A percentile compares a stretch with the other conserved stretches of the same genome.
Evolutionary conservation across 2,329 filamentous ascomycete species (phyloP).

Genomic region (Colletotrichum sublineola): DNA sequence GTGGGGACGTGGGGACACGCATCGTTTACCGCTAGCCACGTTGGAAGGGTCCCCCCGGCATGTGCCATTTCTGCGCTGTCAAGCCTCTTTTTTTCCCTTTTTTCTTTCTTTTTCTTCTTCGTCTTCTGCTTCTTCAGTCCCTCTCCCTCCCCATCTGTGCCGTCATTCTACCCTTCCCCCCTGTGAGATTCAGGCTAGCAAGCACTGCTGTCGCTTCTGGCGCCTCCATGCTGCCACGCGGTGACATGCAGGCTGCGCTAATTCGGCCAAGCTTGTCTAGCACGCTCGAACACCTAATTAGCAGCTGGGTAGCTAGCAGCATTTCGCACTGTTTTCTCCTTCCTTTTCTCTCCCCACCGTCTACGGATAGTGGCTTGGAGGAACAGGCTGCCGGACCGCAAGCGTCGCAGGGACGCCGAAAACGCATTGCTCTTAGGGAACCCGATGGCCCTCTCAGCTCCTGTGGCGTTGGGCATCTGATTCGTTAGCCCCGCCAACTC

Average conservation of each 20-base stretch:
- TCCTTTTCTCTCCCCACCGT: neutral
- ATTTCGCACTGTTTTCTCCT: neutral
- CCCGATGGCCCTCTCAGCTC: neutral
- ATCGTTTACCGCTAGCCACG: conserved; percentile 36
- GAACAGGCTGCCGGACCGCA: conserved; percentile 23
- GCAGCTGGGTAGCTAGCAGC: neutral
- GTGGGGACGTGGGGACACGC: conserved; percentile 20
- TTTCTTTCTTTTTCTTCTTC: too few species aligned
- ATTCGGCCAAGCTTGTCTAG: neutral
- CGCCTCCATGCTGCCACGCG: conserved; percentile 4
- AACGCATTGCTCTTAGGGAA: neutral
- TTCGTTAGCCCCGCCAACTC: neutral
- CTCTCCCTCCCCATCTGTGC: neutral
- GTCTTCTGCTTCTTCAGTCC: neutral
- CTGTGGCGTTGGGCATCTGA: neutral
- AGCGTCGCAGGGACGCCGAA: conserved; percentile 26
- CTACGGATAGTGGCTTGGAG: conserved; percentile 4
- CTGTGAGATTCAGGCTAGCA: neutral
- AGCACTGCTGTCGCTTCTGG: conserved; percentile 23
- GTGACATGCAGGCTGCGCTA: neutral
- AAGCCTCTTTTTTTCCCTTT: neutral
- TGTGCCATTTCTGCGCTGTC: conserved; percentile 34
- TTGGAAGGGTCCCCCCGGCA: conserved; percentile 35
- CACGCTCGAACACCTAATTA: neutral
- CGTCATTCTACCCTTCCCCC: neutral